These are phyloP conservation scores for Phytopythium cucurbitacearum DNA, from an alignment of 352 stramenopile species.

Conservation along the genomic window DNA sequence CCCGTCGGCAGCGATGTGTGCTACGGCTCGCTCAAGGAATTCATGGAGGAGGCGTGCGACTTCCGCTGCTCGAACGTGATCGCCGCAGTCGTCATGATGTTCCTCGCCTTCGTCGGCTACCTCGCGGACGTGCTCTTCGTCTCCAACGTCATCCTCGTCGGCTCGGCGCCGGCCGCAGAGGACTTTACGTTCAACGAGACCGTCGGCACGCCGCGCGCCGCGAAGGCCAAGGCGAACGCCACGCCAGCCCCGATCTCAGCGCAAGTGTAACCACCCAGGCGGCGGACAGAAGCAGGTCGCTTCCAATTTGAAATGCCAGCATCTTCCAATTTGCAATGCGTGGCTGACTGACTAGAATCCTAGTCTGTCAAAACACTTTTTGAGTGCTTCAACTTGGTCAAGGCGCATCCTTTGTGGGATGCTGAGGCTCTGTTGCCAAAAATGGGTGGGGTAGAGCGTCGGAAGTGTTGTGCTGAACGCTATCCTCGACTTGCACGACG, in stretches of 20 bases:
- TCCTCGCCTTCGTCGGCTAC: conserved; percentile 51
- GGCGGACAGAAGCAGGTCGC: neutral
- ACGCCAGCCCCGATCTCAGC: conserved; percentile 8
- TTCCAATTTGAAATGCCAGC: conserved; percentile 13
- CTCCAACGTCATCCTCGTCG: conserved; percentile 27
- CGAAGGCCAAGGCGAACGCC: conserved; percentile 25
- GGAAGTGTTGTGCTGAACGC: too few relatives aligned
- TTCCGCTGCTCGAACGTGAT: conserved; percentile 62
- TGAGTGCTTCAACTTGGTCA: too few relatives aligned
- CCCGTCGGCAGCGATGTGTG: conserved; percentile 51
- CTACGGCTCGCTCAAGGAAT: conserved; percentile 36
- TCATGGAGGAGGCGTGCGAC: conserved; percentile 60
- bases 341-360: too few relatives aligned
- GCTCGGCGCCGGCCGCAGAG: conserved; percentile 14
- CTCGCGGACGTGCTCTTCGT: conserved; percentile 53
- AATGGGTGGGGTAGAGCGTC: too few relatives aligned
- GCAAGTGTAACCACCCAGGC: conserved; percentile 22
- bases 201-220: conserved; percentile 24
- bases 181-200: conserved; percentile 51
- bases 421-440: too few relatives aligned
- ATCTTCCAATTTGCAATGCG: neutral
- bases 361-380: too few relatives aligned
- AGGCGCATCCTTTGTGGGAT: too few relatives aligned
- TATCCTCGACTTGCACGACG: too few relatives aligned
- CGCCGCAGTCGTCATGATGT: conserved; percentile 43